These are phyloP conservation scores for Mycena sp. DNA, from an alignment of 1,284 basidiomycete genomes.

Conservation along the genomic window DNA sequence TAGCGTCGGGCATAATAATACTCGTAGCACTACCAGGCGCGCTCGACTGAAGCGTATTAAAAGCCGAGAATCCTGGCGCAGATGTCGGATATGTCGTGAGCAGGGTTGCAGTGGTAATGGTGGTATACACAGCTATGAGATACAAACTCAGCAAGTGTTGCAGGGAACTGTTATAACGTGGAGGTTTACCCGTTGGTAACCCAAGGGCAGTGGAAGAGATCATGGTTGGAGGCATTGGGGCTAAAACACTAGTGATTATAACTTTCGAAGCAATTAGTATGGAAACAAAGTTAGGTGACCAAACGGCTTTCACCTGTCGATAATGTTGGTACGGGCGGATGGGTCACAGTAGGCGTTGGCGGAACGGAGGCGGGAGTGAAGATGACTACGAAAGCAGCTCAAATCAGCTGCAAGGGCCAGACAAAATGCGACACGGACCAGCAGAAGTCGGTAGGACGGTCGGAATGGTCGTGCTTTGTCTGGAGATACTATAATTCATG, in stretches of 20 bases:
- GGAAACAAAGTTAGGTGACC: slow-evolving; percentile 7
- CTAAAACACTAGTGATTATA: slow-evolving; percentile 20
- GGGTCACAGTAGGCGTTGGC: slow-evolving; percentile 4
- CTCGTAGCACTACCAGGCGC: no score
- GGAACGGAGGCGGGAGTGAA: slow-evolving; percentile 16
- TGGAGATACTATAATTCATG: slow-evolving; percentile 14
- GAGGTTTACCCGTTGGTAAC: slow-evolving; percentile 3
- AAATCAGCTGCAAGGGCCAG: background rate
- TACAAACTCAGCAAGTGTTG: slow-evolving; percentile 6
- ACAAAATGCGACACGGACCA: slow-evolving; percentile 13
- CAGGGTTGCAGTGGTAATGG: slow-evolving; percentile 18
- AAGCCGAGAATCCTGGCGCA: background rate
- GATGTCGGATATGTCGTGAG: slow-evolving; percentile 14
- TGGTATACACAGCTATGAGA: slow-evolving; percentile 26
- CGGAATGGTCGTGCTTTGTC: slow-evolving; percentile 7
- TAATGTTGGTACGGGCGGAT: slow-evolving; percentile 6
- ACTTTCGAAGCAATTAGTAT: slow-evolving; percentile 8
- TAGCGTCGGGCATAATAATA: no score
- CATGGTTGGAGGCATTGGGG: slow-evolving; percentile 2
- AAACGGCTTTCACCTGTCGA: slow-evolving; percentile 20
- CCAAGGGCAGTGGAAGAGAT: background rate
- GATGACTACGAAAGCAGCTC: slow-evolving; percentile 3
- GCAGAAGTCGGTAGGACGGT: slow-evolving; percentile 12
- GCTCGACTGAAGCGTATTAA: no score
- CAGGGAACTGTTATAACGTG: background rate